Conservation (phyloP, 371 early-diverging fungal species). For the Mucor plumbeus region DNA sequence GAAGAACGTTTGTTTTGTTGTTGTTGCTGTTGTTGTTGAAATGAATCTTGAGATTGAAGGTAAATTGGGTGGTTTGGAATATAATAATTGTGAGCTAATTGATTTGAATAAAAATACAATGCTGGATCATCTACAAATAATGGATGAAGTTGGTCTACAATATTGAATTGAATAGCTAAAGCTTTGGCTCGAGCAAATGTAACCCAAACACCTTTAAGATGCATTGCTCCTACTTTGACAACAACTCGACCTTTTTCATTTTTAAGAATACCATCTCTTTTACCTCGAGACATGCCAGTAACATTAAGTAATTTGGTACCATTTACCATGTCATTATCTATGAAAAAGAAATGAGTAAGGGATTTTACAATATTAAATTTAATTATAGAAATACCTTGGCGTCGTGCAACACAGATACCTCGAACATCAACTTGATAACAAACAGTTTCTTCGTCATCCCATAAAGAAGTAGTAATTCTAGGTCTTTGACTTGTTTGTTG, state of each 20-base stretch:
- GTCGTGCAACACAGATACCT: constrained; percentile 78
- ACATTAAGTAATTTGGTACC: constrained; percentile 88
- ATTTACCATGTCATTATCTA: constrained; percentile 84
- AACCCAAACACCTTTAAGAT: constrained; percentile 89
- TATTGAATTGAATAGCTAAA: constrained; percentile 72
- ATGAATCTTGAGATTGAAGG: constrained; percentile 24
- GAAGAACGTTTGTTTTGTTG: constrained; percentile 12
- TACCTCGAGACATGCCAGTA: constrained; percentile 86
- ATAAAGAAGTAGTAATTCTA: constrained; percentile 74
- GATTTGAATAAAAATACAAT: constrained; percentile 40
- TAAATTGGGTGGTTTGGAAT: constrained; percentile 30
- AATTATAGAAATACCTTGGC: constrained; percentile 61
- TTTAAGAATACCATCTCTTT: constrained; percentile 85
- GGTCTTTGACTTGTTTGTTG: constrained; percentile 39
- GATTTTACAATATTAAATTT: neutral
- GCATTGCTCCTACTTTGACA: constrained; percentile 89
- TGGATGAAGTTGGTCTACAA: constrained; percentile 71
- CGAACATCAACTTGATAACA: constrained; percentile 83
- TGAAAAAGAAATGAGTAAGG: constrained; percentile 6
- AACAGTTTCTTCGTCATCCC: constrained; percentile 84
- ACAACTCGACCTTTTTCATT: constrained; percentile 85
- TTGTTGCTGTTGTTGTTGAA: constrained; percentile 10
- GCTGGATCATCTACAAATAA: constrained; percentile 78
- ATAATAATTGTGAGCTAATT: constrained; percentile 23
- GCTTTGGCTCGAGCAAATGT: constrained; percentile 74